Conservation (phyloP, 805 yeast species). For the Zygoascus flipseniorum region DNA sequence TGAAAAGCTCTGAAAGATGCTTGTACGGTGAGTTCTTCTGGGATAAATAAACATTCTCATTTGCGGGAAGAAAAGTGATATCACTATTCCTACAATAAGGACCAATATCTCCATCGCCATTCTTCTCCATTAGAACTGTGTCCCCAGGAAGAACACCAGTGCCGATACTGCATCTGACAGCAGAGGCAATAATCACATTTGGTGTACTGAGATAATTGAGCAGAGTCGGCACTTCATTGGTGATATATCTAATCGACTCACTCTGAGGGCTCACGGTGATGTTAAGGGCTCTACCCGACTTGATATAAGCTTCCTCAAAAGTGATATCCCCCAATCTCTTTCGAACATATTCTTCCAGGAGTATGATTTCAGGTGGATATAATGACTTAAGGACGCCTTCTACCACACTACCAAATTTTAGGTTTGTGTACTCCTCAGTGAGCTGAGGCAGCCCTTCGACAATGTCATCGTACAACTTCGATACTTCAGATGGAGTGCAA, state of each 20-base stretch:
- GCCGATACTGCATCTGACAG: slow-evolving; percentile 68
- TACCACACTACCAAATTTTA: slow-evolving; percentile 39
- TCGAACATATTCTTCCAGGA: slow-evolving; percentile 71
- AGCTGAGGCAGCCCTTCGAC: slow-evolving; percentile 20
- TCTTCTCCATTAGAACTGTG: slow-evolving; percentile 50
- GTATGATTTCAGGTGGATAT: slow-evolving; percentile 75
- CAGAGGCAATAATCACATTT: slow-evolving; percentile 82
- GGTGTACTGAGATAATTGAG: slow-evolving; percentile 90
- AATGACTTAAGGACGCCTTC: slow-evolving; percentile 73
- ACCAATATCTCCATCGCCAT: slow-evolving; percentile 39
- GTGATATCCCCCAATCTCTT: slow-evolving; percentile 74
- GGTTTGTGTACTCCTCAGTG: slow-evolving; percentile 13
- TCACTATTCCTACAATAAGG: slow-evolving; percentile 18
- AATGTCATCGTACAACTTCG: slow-evolving; percentile 29
- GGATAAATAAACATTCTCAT: slow-evolving; percentile 32
- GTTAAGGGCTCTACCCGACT: slow-evolving; percentile 71
- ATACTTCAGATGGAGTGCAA: slow-evolving; percentile 55
- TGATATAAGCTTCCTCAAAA: slow-evolving; percentile 84
- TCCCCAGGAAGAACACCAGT: slow-evolving; percentile 54
- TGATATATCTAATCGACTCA: not conserved
- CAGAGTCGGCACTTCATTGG: slow-evolving; percentile 27
- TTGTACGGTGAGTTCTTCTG: slow-evolving; percentile 68
- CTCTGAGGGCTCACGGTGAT: slow-evolving; percentile 47
- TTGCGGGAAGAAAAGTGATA: slow-evolving; percentile 33
- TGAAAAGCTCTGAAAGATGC: slow-evolving; percentile 81